These are phyloP conservation scores for Nemania sp. DNA, from an alignment of 2,329 filamentous ascomycete genomes.

Conservation along the genomic window DNA sequence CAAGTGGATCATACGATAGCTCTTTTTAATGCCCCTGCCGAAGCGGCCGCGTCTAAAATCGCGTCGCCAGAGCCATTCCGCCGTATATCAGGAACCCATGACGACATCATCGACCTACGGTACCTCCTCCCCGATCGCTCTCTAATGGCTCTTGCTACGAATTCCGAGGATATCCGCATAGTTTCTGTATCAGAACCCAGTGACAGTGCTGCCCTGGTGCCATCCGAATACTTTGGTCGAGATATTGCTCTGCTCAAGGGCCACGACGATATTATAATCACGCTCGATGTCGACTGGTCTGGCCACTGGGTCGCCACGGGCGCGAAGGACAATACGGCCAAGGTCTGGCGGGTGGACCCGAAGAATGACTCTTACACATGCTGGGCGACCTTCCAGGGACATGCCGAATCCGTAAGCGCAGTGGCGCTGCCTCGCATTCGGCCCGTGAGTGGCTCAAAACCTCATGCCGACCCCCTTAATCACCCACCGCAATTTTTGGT, in stretches of 20 bases:
- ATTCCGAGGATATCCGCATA: conserved; percentile 89
- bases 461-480: conserved; percentile 72
- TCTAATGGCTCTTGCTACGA: conserved; percentile 87
- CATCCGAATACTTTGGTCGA: conserved; percentile 76
- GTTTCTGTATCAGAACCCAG: conserved; percentile 67
- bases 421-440: conserved; percentile 76
- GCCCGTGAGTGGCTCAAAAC: conserved; percentile 70
- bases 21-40: conserved; percentile 63
- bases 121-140: conserved; percentile 82
- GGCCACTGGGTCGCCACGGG: conserved; percentile 96
- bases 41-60: conserved; percentile 42
- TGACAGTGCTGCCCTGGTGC: conserved; percentile 37
- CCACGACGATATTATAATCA: conserved; percentile 94
- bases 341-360: conserved; percentile 85
- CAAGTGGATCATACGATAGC: conserved; percentile 89
- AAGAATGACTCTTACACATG: conserved; percentile 76
- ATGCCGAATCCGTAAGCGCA: conserved; percentile 91
- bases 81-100: conserved; percentile 92
- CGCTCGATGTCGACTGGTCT: conserved; percentile 93
- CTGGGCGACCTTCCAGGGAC: conserved; percentile 82
- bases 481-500: conserved; percentile 84
- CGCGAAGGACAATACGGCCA: conserved; percentile 94
- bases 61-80: conserved; percentile 61
- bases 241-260: conserved; percentile 86
- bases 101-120: conserved; percentile 94